phyloP scores from a whole-genome alignment of 164 flowering plant genomes.

The Nelumbo lutea region DNA sequence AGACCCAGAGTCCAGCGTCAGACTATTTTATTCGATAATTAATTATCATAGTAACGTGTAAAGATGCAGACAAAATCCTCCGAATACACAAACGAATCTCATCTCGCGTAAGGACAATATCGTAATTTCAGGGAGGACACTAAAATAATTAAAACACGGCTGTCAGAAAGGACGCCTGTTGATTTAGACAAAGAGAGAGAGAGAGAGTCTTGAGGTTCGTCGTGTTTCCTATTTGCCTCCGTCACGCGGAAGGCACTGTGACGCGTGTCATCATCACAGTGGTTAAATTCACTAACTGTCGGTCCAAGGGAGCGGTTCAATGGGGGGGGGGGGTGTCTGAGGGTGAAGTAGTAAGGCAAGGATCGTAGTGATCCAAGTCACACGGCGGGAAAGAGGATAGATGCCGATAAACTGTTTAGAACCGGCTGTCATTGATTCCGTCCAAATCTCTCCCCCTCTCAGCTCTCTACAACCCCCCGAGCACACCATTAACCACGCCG shows the following conservation, averaged over 20 bases:
- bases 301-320: slow-evolving; percentile 35
- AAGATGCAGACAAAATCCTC: too few species aligned
- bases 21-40: too few species aligned
- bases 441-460: not conserved
- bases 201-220: not conserved
- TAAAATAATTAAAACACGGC: slow-evolving; percentile 1
- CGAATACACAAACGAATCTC: too few species aligned
- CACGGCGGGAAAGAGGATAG: slow-evolving; percentile 12
- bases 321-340: not conserved
- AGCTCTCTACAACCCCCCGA: not conserved
- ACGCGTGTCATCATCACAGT: slow-evolving; percentile 17
- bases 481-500: slow-evolving; percentile 6
- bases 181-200: slow-evolving; percentile 1
- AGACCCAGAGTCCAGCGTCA: not conserved
- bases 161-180: slow-evolving; percentile 13
- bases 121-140: not conserved
- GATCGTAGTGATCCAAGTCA: slow-evolving; percentile 12
- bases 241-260: slow-evolving; percentile 18
- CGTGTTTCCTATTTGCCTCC: slow-evolving; percentile 5
- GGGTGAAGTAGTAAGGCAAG: too few species aligned
- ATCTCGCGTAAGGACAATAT: not conserved
- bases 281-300: slow-evolving; percentile 13
- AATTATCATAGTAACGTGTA: too few species aligned
- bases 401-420: not conserved
- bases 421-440: slow-evolving; percentile 9